Base-by-base conservation (phyloP, 1,284 basidiomycete species). In the Microbotryum scabiosae region DNA sequence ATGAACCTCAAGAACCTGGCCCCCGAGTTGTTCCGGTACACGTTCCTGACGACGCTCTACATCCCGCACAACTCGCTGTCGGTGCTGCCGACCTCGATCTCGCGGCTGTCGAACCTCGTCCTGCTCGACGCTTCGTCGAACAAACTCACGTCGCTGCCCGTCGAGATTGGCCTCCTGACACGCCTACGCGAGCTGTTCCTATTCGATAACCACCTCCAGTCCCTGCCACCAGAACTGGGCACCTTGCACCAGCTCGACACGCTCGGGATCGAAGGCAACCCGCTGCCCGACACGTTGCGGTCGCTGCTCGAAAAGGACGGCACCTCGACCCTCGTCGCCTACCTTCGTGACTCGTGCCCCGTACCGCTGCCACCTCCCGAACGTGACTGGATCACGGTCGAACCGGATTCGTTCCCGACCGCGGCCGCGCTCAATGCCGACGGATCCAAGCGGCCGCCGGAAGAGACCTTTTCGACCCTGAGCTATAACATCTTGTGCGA, bases 401-500 rank as follows among this genome's bases (percentile, higher is more conserved):
- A 70, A 48, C 63, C 67, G 21, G 66, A 67, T 26, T 54, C 58
- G 25, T 53, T 68, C 32, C 60, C 66, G 23, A 51, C 36, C 21
- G 23, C 56, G n/a, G 14, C 36, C 12, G 36, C 36, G 10, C 36
- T 41, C 16, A 56, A 54, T 36, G 46, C 58, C 16, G 56, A 65
- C 51, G 21, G 46, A 3, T 26, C 54, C 4, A 69, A 65, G 54
- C 41, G 88, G 30, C 75, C 76, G n/a, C 70, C 73, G 7, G 67
- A 71, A 18, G 79, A 81, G 75, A 84, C 84, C 8, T 87, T 97
- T 77, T 87, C 84, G 60, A 82, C 89, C 30, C 78, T 97, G 47
- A 88, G 82, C 72, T 97, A 94, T 81, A 99, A 99, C 76, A 92
- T 97, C 66, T 84, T 99, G 16, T 96, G 90, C 76, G 89, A 94